These are phyloP conservation scores for Amauroascus niger DNA, from an alignment of 2,329 filamentous ascomycete species.

Conservation along the genomic window DNA sequence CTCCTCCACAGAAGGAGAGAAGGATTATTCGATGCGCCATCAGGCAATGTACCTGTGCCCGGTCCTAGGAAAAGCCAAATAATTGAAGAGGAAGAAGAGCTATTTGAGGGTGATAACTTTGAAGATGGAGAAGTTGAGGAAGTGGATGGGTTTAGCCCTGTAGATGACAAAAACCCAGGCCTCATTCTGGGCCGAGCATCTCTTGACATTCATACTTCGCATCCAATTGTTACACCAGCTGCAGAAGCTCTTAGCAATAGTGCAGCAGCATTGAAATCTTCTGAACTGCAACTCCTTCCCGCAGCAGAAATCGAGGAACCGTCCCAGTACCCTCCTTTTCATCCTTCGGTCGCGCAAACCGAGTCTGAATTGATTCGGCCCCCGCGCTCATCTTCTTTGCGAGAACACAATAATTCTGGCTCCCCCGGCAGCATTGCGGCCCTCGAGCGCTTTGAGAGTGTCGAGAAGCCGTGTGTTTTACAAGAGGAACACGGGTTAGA, in stretches of 20 bases:
- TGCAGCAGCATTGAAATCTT: conserved; percentile 1
- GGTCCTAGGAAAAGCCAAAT: conserved; percentile 34
- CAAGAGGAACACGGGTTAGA: not conserved
- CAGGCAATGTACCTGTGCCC: conserved; percentile 21
- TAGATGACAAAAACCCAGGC: conserved; percentile 20
- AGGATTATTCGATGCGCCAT: conserved; percentile 21
- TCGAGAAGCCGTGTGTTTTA: not conserved
- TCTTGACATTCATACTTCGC: conserved; percentile 15
- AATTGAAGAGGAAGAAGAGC: conserved; percentile 39
- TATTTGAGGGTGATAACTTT: conserved; percentile 12
- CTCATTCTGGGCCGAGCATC: conserved; percentile 20
- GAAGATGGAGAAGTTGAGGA: conserved; percentile 34
- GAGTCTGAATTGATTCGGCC: conserved; percentile 25
- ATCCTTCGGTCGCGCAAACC: conserved; percentile 28
- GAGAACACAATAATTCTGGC: conserved; percentile 12
- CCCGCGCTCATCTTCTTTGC: conserved; percentile 34
- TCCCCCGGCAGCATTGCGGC: conserved; percentile 7
- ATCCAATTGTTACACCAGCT: not conserved
- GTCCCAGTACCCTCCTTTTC: conserved; percentile 23
- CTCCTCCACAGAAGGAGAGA: conserved; percentile 25
- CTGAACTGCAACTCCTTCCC: conserved; percentile 15
- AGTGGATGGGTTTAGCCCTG: conserved; percentile 33
- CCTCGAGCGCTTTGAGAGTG: conserved; percentile 5
- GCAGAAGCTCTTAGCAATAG: not conserved
- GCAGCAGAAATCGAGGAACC: conserved; percentile 16